Conservation (phyloP, 1,139 yeast genomes). For the Lizanozyma gosingica region DNA sequence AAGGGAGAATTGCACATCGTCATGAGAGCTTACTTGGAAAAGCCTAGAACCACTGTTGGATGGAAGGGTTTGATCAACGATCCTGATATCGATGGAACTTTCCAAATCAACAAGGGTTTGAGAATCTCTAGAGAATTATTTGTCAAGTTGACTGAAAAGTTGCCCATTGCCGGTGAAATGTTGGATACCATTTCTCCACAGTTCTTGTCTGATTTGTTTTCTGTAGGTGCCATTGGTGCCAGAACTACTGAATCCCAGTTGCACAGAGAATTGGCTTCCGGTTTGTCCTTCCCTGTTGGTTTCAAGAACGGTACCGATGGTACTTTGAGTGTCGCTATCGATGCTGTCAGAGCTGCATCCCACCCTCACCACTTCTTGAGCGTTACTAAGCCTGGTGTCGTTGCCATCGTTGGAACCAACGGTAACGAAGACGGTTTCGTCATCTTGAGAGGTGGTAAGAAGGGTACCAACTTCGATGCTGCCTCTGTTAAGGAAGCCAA, state of each 20-base stretch:
- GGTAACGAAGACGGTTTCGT: constrained; percentile 88
- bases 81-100: constrained; percentile 88
- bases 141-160: constrained; percentile 66
- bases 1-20: constrained; percentile 69
- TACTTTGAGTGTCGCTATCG: constrained; percentile 83
- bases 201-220: constrained; percentile 81
- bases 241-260: constrained; percentile 97
- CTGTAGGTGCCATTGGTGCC: constrained; percentile 98
- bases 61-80: constrained; percentile 98
- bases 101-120: constrained; percentile 92
- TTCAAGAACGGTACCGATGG: constrained; percentile 99
- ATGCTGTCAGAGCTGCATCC: constrained; percentile 88
- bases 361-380: constrained; percentile 94
- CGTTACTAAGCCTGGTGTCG: constrained; percentile 93
- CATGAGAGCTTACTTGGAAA: constrained; percentile 96
- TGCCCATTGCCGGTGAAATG: constrained; percentile 97
- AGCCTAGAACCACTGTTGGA: constrained; percentile 98
- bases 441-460: constrained; percentile 91
- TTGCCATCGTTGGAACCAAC: constrained; percentile 91
- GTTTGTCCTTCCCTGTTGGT: constrained; percentile 94
- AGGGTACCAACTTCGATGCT: constrained; percentile 86
- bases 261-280: constrained; percentile 95
- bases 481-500: constrained; percentile 71
- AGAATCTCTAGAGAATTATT: constrained; percentile 81
- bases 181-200: constrained; percentile 98